Conservation (phyloP, 2,329 filamentous ascomycete genomes). For the Knufia fluminis region DNA sequence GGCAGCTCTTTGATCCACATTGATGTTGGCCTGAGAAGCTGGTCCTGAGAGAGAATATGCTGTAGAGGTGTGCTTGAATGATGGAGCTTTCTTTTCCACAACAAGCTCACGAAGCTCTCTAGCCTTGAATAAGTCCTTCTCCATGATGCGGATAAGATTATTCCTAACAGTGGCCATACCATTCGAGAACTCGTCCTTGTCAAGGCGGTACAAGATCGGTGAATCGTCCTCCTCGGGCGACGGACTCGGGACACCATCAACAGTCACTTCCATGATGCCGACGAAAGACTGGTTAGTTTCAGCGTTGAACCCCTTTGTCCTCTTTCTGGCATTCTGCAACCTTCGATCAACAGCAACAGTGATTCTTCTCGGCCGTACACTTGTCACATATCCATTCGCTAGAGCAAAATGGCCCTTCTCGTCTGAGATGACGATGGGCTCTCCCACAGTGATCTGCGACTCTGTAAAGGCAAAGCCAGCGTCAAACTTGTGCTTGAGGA, state of each 20-base stretch:
- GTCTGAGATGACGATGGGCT: slow-evolving; percentile 93
- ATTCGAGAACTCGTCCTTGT: slow-evolving; percentile 98
- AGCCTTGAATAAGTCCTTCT: slow-evolving; percentile 61
- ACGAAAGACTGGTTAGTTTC: slow-evolving; percentile 73
- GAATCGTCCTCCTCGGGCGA: slow-evolving; percentile 16
- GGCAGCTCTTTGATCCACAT: slow-evolving; percentile 75
- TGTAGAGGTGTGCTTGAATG: slow-evolving; percentile 58
- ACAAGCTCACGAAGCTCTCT: slow-evolving; percentile 68
- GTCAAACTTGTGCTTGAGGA: slow-evolving; percentile 58
- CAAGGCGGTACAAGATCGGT: slow-evolving; percentile 64
- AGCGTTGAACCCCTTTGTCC: slow-evolving; percentile 65
- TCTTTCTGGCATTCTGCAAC: slow-evolving; percentile 75
- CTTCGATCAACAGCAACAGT: slow-evolving; percentile 84
- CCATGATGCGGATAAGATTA: slow-evolving; percentile 89
- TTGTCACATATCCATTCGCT: slow-evolving; percentile 80
- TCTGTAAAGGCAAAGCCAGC: slow-evolving; percentile 75
- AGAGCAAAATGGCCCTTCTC: slow-evolving; percentile 92
- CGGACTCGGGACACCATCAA: slow-evolving; percentile 5
- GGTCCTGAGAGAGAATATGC: slow-evolving; percentile 51
- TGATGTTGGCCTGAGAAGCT: slow-evolving; percentile 56
- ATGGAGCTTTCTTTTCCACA: slow-evolving; percentile 64
- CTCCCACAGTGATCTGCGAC: slow-evolving; percentile 76
- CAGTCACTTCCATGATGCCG: slow-evolving; percentile 77
- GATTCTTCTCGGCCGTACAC: slow-evolving; percentile 65
- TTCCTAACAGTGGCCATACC: slow-evolving; percentile 93